Conservation (phyloP, 257 asterid species). For the Phtheirospermum japonicum region DNA sequence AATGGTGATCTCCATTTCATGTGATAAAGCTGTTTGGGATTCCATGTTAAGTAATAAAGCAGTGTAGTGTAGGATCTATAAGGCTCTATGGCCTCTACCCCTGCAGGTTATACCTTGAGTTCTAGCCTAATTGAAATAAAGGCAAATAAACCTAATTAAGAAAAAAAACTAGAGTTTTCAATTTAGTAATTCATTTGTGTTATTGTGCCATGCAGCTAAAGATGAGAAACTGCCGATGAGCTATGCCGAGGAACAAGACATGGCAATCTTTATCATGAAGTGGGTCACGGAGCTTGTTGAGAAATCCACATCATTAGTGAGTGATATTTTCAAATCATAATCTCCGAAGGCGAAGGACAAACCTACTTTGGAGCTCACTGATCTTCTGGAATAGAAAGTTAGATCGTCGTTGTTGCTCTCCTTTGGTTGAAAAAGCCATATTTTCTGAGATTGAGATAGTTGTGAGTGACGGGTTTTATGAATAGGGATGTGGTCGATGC, state of each 20-base stretch:
- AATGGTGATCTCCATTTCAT: conserved; percentile 49
- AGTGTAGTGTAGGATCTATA: conserved; percentile 44
- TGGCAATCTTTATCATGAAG: conserved; percentile 33
- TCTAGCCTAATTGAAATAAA: too few relatives aligned
- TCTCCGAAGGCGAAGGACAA: conserved; percentile 41
- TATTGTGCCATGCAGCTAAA: conserved; percentile 32
- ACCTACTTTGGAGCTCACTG: conserved; percentile 41
- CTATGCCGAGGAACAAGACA: conserved; percentile 25
- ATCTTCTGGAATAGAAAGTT: conserved; percentile 50
- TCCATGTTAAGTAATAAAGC: conserved; percentile 52
- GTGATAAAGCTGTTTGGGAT: conserved; percentile 64
- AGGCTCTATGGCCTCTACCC: conserved; percentile 33
- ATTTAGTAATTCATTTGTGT: too few relatives aligned
- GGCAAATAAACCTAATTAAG: too few relatives aligned
- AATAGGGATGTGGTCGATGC: conserved; percentile 60
- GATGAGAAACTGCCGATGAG: conserved; percentile 28
- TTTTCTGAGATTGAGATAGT: conserved; percentile 88
- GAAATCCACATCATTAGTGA: conserved; percentile 32
- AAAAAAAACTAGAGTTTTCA: too few relatives aligned
- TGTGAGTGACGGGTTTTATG: conserved; percentile 64
- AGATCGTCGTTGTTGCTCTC: conserved; percentile 54
- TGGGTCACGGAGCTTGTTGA: conserved; percentile 45
- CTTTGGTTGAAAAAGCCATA: conserved; percentile 91
- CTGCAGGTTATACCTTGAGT: too few relatives aligned
- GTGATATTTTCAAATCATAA: conserved; percentile 35